phyloP scores from a whole-genome alignment of 2,329 filamentous ascomycete genomes.

The Aspergillus sp. region DNA sequence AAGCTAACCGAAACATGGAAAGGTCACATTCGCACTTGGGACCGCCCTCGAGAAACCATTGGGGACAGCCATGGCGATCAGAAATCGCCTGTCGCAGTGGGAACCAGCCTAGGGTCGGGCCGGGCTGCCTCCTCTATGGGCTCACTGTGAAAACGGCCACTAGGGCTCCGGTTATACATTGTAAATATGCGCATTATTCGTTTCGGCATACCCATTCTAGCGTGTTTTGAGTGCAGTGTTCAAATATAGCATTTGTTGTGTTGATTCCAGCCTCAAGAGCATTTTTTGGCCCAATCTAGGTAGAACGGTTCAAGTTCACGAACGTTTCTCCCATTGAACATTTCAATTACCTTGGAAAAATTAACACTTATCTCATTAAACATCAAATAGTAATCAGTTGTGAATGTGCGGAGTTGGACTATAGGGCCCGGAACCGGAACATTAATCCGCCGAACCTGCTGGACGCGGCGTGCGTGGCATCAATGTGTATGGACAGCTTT shows the following conservation, averaged over 20 bases:
- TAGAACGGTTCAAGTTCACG: too few species aligned
- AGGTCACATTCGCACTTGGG: slow-evolving; percentile 77
- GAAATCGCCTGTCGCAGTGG: slow-evolving; percentile 19
- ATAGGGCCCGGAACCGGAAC: slow-evolving; percentile 20
- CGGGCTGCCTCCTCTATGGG: slow-evolving; percentile 18
- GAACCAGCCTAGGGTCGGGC: slow-evolving; percentile 18
- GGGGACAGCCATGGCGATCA: slow-evolving; percentile 24
- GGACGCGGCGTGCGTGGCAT: slow-evolving; percentile 39
- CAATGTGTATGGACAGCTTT: slow-evolving; percentile 30
- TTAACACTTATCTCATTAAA: background rate
- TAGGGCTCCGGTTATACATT: background rate
- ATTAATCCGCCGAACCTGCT: slow-evolving; percentile 31
- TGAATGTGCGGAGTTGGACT: background rate
- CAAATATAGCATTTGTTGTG: background rate
- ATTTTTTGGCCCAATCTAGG: too few species aligned
- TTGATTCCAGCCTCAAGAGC: background rate
- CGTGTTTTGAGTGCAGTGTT: background rate
- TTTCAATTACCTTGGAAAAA: background rate
- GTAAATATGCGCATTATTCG: slow-evolving; percentile 14
- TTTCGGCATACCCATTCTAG: slow-evolving; percentile 21
- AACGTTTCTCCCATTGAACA: too few species aligned
- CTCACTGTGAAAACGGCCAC: slow-evolving; percentile 14
- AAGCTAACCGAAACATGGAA: slow-evolving; percentile 17
- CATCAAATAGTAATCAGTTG: background rate
- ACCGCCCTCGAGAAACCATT: slow-evolving; percentile 56